phyloP scores from a whole-genome alignment of 2,329 filamentous ascomycete species.

The Zasmidium cellare region DNA sequence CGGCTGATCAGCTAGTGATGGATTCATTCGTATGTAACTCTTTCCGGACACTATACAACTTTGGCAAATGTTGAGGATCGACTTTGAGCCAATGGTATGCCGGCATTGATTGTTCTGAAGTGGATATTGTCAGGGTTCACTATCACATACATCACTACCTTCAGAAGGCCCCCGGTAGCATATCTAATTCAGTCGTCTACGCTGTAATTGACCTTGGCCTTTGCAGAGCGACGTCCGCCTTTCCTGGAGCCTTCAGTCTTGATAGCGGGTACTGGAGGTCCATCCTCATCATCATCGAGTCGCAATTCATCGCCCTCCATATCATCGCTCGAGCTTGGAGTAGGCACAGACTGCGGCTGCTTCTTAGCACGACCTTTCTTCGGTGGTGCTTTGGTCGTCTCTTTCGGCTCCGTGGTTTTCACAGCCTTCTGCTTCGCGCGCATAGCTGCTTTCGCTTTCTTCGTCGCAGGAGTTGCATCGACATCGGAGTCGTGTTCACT shows the following conservation, averaged over 20 bases:
- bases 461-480: slow-evolving; percentile 40
- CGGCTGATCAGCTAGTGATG: no score
- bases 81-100: no score
- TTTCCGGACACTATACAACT: no score
- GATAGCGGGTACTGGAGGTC: slow-evolving; percentile 2
- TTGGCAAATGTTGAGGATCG: no score
- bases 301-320: slow-evolving; percentile 6
- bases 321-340: slow-evolving; percentile 18
- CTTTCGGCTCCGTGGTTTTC: slow-evolving; percentile 15
- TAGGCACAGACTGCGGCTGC: slow-evolving; percentile 16
- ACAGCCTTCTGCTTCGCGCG: slow-evolving; percentile 26
- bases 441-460: slow-evolving; percentile 40
- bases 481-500: slow-evolving; percentile 34
- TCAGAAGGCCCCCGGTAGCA: no score
- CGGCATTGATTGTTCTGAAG: no score
- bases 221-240: slow-evolving; percentile 16
- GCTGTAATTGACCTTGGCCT: slow-evolving; percentile 20
- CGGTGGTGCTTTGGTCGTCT: slow-evolving; percentile 3
- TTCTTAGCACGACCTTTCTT: slow-evolving; percentile 18
- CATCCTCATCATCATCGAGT: slow-evolving; percentile 11
- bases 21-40: no score
- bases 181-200: no score
- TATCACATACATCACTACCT: no score
- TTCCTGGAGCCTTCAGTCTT: slow-evolving; percentile 13
- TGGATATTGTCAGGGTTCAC: no score